phyloP scores from a whole-genome alignment of 2,329 filamentous ascomycete genomes.

The Curvularia sp. region DNA sequence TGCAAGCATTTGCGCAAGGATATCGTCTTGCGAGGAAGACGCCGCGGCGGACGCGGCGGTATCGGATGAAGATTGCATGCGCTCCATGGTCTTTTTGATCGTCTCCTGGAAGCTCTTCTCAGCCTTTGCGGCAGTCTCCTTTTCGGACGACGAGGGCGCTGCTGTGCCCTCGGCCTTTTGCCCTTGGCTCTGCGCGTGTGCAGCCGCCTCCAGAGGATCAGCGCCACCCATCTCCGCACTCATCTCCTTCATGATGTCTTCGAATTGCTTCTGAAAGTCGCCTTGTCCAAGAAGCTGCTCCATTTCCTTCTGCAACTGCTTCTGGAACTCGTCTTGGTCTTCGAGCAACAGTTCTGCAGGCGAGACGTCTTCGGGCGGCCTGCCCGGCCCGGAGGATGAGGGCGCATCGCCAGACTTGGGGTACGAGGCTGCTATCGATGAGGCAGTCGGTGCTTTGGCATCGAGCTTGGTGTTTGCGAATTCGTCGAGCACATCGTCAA shows the following conservation, averaged over 20 bases:
- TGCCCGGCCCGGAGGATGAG: slow-evolving; percentile 51
- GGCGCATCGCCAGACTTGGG: slow-evolving; percentile 43
- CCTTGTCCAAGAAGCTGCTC: slow-evolving; percentile 76
- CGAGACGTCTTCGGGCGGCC: slow-evolving; percentile 42
- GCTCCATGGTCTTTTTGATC: slow-evolving; percentile 92
- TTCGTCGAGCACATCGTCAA: slow-evolving; percentile 94
- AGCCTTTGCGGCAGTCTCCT: slow-evolving; percentile 46
- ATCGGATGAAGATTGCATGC: slow-evolving; percentile 89
- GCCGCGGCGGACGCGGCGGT: slow-evolving; percentile 80
- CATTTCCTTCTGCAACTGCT: slow-evolving; percentile 90
- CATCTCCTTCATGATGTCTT: slow-evolving; percentile 77
- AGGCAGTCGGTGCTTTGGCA: slow-evolving; percentile 50
- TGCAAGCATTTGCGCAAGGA: slow-evolving; percentile 91
- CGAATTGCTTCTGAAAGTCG: slow-evolving; percentile 80
- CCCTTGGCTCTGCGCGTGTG: slow-evolving; percentile 33
- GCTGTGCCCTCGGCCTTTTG: slow-evolving; percentile 9
- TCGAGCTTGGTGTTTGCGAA: slow-evolving; percentile 74
- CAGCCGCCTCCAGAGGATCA: slow-evolving; percentile 27
- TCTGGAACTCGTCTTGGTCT: slow-evolving; percentile 75
- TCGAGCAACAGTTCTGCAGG: slow-evolving; percentile 42
- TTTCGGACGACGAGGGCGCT: slow-evolving; percentile 10
- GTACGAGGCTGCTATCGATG: slow-evolving; percentile 42
- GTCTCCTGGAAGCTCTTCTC: slow-evolving; percentile 87
- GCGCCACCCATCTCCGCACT: slow-evolving; percentile 50
- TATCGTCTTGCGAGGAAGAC: slow-evolving; percentile 69